These are phyloP conservation scores for Leccinum angustisporum DNA, from an alignment of 1,284 basidiomycete genomes.

Conservation along the genomic window DNA sequence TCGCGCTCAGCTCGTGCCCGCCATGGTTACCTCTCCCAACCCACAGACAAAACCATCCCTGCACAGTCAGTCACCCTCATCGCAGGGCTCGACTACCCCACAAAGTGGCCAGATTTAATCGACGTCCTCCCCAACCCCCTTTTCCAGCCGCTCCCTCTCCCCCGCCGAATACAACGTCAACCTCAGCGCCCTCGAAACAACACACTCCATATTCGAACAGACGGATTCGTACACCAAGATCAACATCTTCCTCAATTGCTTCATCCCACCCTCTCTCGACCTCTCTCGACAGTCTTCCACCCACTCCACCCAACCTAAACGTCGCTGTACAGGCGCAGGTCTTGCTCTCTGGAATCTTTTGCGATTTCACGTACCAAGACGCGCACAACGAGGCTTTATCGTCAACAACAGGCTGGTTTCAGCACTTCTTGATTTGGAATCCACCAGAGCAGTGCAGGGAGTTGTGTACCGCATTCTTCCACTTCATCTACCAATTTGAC, in stretches of 20 bases:
- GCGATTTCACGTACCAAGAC: conserved; percentile 95
- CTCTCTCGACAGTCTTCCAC: conserved; percentile 61
- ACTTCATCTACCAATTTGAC: conserved; percentile 12
- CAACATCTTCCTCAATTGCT: conserved; percentile 86
- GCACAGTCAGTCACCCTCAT: conserved; percentile 86
- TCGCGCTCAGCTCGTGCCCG: conserved; percentile 71
- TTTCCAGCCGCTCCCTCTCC: conserved; percentile 67
- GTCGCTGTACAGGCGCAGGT: too few relatives aligned
- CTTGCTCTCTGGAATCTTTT: conserved; percentile 84
- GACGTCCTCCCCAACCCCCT: conserved; percentile 49
- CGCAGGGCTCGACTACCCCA: conserved; percentile 85
- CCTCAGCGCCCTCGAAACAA: conserved; percentile 88
- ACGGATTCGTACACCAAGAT: conserved; percentile 87
- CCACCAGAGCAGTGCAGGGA: conserved; percentile 68
- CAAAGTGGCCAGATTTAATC: conserved; percentile 81
- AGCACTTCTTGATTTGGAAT: conserved; percentile 80
- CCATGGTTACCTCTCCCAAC: conserved; percentile 78
- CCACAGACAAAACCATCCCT: conserved; percentile 65
- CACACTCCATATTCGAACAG: conserved; percentile 94
- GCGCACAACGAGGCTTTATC: conserved; percentile 81
- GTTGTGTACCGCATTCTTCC: conserved; percentile 45
- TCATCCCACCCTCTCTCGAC: conserved; percentile 82
- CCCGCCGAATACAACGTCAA: conserved; percentile 82
- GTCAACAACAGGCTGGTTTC: conserved; percentile 67
- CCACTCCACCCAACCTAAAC: too few relatives aligned